A percentile compares a stretch with the other conserved stretches of the same genome.
phyloP scores from a whole-genome alignment of 1,139 yeast genomes.

The Yamadazyma pseudoaaseri region DNA sequence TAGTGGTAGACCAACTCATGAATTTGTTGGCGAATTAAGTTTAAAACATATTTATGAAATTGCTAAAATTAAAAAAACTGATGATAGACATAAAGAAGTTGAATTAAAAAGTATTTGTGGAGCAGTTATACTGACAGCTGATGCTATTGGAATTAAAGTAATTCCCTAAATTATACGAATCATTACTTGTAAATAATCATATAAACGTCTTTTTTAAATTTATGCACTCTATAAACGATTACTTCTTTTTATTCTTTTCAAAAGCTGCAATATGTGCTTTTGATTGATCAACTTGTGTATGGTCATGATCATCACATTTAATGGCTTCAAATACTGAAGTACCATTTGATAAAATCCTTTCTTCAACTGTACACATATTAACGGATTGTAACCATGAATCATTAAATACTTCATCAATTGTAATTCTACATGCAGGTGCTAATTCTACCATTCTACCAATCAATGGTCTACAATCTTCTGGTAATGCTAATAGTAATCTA shows the following conservation, averaged over 20 bases:
- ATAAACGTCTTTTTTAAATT: slow-evolving; percentile 1
- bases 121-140: slow-evolving; percentile 82
- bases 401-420: slow-evolving; percentile 76
- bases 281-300: slow-evolving; percentile 86
- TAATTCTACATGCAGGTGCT: slow-evolving; percentile 85
- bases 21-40: slow-evolving; percentile 67
- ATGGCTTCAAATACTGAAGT: slow-evolving; percentile 32
- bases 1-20: slow-evolving; percentile 52
- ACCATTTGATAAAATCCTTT: slow-evolving; percentile 29
- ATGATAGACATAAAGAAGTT: slow-evolving; percentile 70
- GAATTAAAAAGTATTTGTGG: slow-evolving; percentile 79
- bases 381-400: slow-evolving; percentile 74
- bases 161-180: too few relatives aligned
- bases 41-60: slow-evolving; percentile 92
- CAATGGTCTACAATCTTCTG: slow-evolving; percentile 63
- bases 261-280: slow-evolving; percentile 95
- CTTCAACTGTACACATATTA: slow-evolving; percentile 65
- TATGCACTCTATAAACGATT: slow-evolving; percentile 5
- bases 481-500: slow-evolving; percentile 65
- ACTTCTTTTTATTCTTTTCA: slow-evolving; percentile 69
- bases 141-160: slow-evolving; percentile 81
- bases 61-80: slow-evolving; percentile 90
- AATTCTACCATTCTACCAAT: slow-evolving; percentile 74
- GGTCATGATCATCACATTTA: slow-evolving; percentile 62
- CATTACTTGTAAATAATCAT: slow-evolving; percentile 9